Evolutionary conservation across 208 protist species (phyloP), one percentile per base, ranked within the genome.

Genomic region (Crithidia sp.): DNA sequence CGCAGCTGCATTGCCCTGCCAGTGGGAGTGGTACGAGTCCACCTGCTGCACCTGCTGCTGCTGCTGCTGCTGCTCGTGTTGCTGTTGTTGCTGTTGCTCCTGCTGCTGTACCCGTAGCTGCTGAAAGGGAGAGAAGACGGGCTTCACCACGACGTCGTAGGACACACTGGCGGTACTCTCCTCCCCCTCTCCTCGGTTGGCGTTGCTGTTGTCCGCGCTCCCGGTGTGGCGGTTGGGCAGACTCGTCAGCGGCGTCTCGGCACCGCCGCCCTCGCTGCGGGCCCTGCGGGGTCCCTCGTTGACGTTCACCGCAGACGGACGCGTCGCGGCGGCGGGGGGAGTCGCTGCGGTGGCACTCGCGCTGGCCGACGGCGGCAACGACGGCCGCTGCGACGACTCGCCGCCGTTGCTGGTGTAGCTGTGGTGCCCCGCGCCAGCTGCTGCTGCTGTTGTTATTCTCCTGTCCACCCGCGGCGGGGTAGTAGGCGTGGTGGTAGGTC

Each of bases 1-100:
- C 28, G 28, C 28, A 28, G 28, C 28, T 28, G 28, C 28, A 28
- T 28, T 28, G 45, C 7, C 45, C 45, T 7, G 7, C 45, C 45
- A 13, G 45, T 49, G 12, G 9, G 45, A 49, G 62, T 67, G 28
- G 36, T 54, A 28, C 19, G 49, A 45, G 0, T 39, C 19, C 13
- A 10, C 4, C 37, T 55, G 62, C 49, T 28, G 67, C 67, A 52
- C 43, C 54, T 70, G 65, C 39, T 40, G 44, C 50, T 69, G 64
- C 39, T 49, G 50, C 64, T 70, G 65, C 17, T 5, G 17, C 17
- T 36, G 39, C 52, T 49, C 43, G 3, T n/a, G 41, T 9, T 53
- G 55, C 19, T 41, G 5, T 16, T n/a, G 19, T 13, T 47, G 5
- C 55, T 58, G 28, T 9, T 63, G 28, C 56, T 71, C 44, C 37